phyloP scores from a whole-genome alignment of 2,329 filamentous ascomycete genomes.

The Fusarium pseudocircinatum region DNA sequence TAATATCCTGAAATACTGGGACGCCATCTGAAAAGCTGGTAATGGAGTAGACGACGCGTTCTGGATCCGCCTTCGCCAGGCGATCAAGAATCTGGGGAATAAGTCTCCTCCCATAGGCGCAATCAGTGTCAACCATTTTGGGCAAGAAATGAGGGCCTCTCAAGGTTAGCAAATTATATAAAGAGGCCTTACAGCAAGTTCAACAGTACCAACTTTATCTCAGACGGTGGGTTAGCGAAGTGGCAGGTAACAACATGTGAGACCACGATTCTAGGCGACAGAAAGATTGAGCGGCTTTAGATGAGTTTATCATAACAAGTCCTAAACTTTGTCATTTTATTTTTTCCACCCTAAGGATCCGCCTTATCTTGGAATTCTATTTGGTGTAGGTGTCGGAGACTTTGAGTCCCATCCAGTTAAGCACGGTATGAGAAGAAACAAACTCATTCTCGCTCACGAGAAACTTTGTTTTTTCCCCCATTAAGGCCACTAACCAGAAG shows the following conservation, averaged over 20 bases:
- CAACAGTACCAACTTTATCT: too few species aligned
- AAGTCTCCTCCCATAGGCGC: background rate
- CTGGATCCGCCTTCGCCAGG: background rate
- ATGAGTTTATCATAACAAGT: background rate
- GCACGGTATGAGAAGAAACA: background rate
- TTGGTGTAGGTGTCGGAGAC: background rate
- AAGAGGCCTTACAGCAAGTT: background rate
- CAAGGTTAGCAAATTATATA: background rate
- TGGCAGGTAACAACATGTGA: background rate
- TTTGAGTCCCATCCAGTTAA: background rate
- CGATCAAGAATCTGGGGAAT: background rate
- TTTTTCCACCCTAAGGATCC: background rate
- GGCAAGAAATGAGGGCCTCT: too few species aligned
- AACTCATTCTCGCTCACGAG: constrained; percentile 2
- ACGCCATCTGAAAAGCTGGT: background rate
- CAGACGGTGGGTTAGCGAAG: background rate
- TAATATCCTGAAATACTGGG: background rate
- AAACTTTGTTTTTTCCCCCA: background rate
- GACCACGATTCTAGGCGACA: background rate
- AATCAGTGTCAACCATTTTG: background rate
- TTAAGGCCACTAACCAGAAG: too few species aligned
- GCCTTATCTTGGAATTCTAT: background rate
- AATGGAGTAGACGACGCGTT: background rate
- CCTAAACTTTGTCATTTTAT: too few species aligned
- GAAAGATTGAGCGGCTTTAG: background rate